Evolutionary conservation across 176 grass and related monocot genomes (phyloP).

Genomic region (Cenchrus americanus): DNA sequence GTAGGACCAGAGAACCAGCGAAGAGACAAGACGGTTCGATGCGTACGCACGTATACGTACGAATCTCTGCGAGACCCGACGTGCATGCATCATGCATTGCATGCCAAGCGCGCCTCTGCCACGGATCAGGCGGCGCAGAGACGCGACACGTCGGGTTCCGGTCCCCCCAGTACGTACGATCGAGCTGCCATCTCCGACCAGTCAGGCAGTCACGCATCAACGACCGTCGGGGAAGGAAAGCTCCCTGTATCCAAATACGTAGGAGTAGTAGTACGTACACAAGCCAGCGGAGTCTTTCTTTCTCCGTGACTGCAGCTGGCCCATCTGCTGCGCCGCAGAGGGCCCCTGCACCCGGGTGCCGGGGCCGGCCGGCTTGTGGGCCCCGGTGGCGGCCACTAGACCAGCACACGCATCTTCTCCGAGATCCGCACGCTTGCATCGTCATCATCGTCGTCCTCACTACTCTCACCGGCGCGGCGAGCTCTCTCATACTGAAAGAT

Average conservation of each 20-base stretch:
- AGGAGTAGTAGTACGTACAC: too few species aligned
- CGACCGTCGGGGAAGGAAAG: neutral
- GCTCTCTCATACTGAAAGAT: too few species aligned
- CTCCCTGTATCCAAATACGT: neutral
- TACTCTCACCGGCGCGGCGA: too few species aligned
- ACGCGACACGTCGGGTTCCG: conserved; percentile 25
- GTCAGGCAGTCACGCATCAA: conserved; percentile 30
- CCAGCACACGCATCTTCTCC: conserved; percentile 36
- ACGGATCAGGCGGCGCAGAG: neutral
- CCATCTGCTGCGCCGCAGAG: too few species aligned
- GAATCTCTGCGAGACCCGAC: too few species aligned
- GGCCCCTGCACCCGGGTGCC: too few species aligned
- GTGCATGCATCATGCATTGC: too few species aligned
- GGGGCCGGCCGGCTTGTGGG: too few species aligned
- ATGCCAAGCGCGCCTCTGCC: neutral
- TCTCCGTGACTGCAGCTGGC: too few species aligned
- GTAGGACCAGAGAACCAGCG: too few species aligned
- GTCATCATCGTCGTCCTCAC: neutral
- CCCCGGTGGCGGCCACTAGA: conserved; percentile 30
- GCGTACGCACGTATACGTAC: neutral
- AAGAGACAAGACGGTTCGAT: neutral
- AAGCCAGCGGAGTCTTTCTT: too few species aligned
- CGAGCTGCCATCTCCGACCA: neutral
- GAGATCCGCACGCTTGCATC: neutral
- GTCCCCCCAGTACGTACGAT: neutral